Conservation (phyloP, 2,329 filamentous ascomycete genomes). For the Beauveria sp. region DNA sequence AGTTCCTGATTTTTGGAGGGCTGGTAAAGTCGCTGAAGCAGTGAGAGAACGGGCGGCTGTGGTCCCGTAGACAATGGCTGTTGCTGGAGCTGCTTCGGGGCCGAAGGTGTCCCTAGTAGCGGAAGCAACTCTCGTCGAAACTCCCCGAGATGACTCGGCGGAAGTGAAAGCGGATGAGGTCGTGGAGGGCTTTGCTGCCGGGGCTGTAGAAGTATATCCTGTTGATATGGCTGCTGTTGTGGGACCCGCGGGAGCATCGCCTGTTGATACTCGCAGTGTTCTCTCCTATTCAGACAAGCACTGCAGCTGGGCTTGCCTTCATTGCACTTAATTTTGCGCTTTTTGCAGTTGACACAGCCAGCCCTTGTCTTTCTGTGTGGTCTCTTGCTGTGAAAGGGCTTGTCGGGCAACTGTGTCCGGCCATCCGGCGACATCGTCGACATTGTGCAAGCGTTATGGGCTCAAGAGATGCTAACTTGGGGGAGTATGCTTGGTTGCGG, state of each 20-base stretch:
- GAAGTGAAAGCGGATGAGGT: neutral
- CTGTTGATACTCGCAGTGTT: conserved; percentile 38
- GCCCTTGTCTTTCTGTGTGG: conserved; percentile 48
- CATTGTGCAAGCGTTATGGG: neutral
- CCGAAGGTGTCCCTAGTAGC: neutral
- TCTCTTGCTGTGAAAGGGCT: conserved; percentile 35
- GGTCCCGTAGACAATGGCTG: neutral
- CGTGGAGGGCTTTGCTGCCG: neutral
- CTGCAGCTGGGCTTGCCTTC: conserved; percentile 42
- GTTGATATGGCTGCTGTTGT: neutral
- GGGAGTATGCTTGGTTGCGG: neutral
- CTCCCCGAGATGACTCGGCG: neutral
- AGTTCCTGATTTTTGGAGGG: neutral
- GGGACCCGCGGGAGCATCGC: neutral
- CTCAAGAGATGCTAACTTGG: too few relatives aligned
- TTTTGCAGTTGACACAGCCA: conserved; percentile 48
- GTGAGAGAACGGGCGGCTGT: neutral
- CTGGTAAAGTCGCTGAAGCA: neutral
- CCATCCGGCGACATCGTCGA: neutral
- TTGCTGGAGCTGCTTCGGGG: neutral
- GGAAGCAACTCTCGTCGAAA: neutral
- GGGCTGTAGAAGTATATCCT: neutral
- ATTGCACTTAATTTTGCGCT: conserved; percentile 48
- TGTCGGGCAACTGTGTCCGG: neutral
- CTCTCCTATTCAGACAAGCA: conserved; percentile 39